A percentile compares a stretch with the other conserved stretches of the same genome.
phyloP scores from a whole-genome alignment of 176 grass and related monocot genomes.

The Carex myosuroides region DNA sequence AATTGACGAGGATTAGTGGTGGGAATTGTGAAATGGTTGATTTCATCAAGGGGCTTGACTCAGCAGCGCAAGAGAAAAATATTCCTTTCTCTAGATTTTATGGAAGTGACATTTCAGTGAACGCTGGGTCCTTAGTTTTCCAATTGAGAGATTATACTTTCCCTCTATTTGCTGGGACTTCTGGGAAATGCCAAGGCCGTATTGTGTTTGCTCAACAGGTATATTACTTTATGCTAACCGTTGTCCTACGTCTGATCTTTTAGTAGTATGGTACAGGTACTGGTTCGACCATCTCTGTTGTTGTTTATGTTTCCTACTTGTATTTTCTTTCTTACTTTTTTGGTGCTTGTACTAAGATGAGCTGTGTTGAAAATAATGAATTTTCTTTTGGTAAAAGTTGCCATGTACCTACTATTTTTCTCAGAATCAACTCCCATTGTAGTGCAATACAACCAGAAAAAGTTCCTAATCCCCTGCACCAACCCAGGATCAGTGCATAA shows the following conservation, averaged over 20 bases:
- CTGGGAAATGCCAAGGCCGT: conserved; percentile 76
- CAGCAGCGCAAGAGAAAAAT: conserved; percentile 66
- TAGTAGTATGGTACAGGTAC: neutral
- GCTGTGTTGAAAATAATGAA: neutral
- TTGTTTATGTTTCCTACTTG: neutral
- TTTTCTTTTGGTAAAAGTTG: neutral
- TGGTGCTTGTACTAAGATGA: neutral
- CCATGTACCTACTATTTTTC: neutral
- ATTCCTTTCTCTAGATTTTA: conserved; percentile 94
- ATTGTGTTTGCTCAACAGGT: conserved; percentile 98
- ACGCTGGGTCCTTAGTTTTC: conserved; percentile 70
- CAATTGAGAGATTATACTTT: conserved; percentile 93
- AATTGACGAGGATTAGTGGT: conserved; percentile 71
- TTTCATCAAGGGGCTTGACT: conserved; percentile 77
- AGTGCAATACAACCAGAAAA: neutral
- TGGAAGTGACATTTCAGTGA: conserved; percentile 80
- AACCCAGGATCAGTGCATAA: neutral
- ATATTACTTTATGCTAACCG: neutral
- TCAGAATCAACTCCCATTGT: neutral
- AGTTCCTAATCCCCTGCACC: neutral
- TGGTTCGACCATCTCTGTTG: neutral
- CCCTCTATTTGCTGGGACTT: conserved; percentile 67
- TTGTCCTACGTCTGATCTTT: neutral
- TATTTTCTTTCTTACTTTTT: conserved; percentile 23
- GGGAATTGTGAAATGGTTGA: conserved; percentile 84